Evolutionary conservation across 2,329 filamentous ascomycete species (phyloP).

Genomic region (Capronia coronata): DNA sequence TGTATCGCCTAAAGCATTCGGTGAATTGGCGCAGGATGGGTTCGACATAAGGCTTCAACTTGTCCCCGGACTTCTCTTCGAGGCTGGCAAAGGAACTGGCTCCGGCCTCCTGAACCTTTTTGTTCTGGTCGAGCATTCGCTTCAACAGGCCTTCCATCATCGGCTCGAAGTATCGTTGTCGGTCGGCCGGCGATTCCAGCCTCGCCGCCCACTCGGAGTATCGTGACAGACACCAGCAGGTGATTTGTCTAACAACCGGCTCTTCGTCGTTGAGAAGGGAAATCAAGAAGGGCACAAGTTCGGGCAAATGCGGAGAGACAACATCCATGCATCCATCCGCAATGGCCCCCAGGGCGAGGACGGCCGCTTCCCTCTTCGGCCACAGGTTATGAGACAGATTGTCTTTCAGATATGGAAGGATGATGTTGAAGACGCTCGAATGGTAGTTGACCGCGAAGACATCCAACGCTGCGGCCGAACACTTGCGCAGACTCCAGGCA

Average conservation of each 20-base stretch:
- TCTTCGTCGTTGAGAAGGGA: conserved; percentile 76
- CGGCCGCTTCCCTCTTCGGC: conserved; percentile 87
- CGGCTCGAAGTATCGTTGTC: conserved; percentile 76
- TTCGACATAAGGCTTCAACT: conserved; percentile 75
- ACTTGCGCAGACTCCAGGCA: conserved; percentile 92
- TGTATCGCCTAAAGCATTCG: conserved; percentile 86
- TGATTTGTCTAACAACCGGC: conserved; percentile 90
- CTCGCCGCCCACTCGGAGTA: conserved; percentile 89
- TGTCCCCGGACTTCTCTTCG: conserved; percentile 81
- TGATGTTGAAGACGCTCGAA: conserved; percentile 79
- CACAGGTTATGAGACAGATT: conserved; percentile 85
- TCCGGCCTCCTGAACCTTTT: conserved; percentile 93
- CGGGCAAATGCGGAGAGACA: conserved; percentile 81
- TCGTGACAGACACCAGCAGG: conserved; percentile 91
- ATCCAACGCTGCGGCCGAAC: conserved; percentile 89
- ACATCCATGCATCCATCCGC: conserved; percentile 89
- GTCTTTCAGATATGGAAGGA: conserved; percentile 83
- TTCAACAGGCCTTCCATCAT: conserved; percentile 95
- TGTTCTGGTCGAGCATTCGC: conserved; percentile 95
- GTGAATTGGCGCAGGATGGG: conserved; percentile 92
- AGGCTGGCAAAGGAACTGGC: conserved; percentile 94
- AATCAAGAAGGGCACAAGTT: conserved; percentile 85
- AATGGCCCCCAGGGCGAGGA: conserved; percentile 87
- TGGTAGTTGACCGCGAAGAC: conserved; percentile 89
- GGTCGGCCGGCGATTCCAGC: conserved; percentile 59